Conservation (phyloP, 768 basidiomycete species). For the Mycena metata region DNA sequence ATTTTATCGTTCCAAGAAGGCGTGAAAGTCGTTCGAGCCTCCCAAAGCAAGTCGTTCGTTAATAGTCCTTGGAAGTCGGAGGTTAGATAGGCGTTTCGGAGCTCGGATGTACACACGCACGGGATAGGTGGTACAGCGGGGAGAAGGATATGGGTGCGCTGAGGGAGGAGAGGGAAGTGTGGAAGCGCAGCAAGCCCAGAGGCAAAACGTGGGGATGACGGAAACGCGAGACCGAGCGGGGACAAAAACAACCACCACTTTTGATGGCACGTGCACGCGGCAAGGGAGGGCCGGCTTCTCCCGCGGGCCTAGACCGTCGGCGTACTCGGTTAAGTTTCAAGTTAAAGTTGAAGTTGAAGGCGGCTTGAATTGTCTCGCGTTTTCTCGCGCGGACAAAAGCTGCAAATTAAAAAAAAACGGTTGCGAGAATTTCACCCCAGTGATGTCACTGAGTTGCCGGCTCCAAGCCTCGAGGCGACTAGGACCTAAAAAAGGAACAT, state of each 20-base stretch:
- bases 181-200: not conserved
- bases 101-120: not conserved
- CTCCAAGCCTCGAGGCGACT: no score
- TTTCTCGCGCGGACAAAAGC: no score
- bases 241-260: slow-evolving; percentile 10
- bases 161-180: not conserved
- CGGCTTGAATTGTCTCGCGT: no score
- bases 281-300: not conserved
- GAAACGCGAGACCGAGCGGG: slow-evolving; percentile 12
- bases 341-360: not conserved
- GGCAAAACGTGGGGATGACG: slow-evolving; percentile 6
- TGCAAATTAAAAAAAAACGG: no score
- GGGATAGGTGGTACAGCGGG: not conserved
- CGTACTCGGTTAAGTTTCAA: no score
- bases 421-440: no score
- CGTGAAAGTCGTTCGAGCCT: not conserved
- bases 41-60: not conserved
- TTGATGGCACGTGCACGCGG: slow-evolving; percentile 11
- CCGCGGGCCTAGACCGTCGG: not conserved
- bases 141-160: not conserved
- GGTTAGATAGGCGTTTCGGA: not conserved
- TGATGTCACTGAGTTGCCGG: no score
- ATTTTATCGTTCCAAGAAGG: not conserved
- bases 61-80: not conserved
- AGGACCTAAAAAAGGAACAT: no score